These are phyloP conservation scores for Gyromitra esculenta DNA, from an alignment of 2,329 filamentous ascomycete genomes.

Conservation along the genomic window DNA sequence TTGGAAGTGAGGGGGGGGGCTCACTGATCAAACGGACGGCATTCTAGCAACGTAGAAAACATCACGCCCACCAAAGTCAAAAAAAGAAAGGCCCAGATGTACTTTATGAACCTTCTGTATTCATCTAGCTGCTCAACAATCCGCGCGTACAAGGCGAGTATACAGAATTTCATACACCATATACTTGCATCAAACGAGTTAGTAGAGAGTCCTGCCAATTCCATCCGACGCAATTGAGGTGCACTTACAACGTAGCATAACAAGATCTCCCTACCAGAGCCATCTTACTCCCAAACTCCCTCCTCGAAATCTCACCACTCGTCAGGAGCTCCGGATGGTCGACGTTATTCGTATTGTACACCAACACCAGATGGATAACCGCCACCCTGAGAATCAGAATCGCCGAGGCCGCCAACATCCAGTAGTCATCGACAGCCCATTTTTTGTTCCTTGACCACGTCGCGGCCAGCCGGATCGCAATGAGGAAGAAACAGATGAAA, in stretches of 20 bases:
- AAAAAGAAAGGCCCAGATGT: constrained; percentile 49
- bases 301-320: constrained; percentile 14
- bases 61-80: constrained; percentile 59
- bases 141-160: constrained; percentile 37
- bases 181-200: constrained; percentile 19
- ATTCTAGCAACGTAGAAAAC: constrained; percentile 60
- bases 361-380: constrained; percentile 30
- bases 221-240: not conserved
- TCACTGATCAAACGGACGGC: constrained; percentile 59
- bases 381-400: constrained; percentile 21
- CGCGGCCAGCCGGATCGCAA: constrained; percentile 26
- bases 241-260: constrained; percentile 47
- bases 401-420: constrained; percentile 30
- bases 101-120: constrained; percentile 42
- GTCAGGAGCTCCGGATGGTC: not conserved
- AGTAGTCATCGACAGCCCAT: constrained; percentile 50
- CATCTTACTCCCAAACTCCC: constrained; percentile 50
- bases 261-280: constrained; percentile 37
- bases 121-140: constrained; percentile 38
- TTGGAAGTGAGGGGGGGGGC: constrained; percentile 34
- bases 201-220: not conserved
- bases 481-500: constrained; percentile 37
- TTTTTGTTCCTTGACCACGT: constrained; percentile 24
- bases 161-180: constrained; percentile 50
- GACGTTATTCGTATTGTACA: constrained; percentile 39